These are phyloP conservation scores for Citrus reticulata DNA, from an alignment of 345 rosid genomes.

Conservation along the genomic window DNA sequence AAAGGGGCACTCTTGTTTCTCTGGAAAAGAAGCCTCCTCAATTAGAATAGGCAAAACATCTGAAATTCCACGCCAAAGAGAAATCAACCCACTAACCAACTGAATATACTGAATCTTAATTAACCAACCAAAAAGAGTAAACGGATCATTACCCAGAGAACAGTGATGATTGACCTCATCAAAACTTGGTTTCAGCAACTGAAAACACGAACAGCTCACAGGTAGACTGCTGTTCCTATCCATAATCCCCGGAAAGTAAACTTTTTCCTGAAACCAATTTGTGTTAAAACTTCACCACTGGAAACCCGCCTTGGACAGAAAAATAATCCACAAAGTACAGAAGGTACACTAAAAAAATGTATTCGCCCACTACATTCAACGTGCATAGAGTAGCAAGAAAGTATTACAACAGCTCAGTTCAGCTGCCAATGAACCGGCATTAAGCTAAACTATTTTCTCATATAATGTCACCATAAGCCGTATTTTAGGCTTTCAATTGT, in stretches of 20 bases:
- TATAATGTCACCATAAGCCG: neutral
- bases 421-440: neutral
- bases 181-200: slow-evolving; percentile 35
- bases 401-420: neutral
- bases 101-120: neutral
- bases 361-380: neutral
- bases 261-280: slow-evolving; percentile 20
- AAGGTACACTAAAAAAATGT: too few species aligned
- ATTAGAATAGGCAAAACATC: slow-evolving; percentile 58
- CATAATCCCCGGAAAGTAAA: slow-evolving; percentile 13
- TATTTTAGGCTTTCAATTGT: neutral
- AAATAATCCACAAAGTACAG: neutral
- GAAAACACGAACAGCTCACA: slow-evolving; percentile 31
- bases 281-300: neutral
- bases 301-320: neutral
- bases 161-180: slow-evolving; percentile 33
- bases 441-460: neutral
- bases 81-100: neutral
- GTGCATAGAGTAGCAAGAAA: neutral
- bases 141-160: slow-evolving; percentile 32
- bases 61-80: slow-evolving; percentile 20
- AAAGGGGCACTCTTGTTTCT: slow-evolving; percentile 35
- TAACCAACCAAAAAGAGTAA: neutral
- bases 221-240: slow-evolving; percentile 29
- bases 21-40: slow-evolving; percentile 46